These are phyloP conservation scores for Podila epicladia DNA, from an alignment of 192 early-diverging fungal genomes.

Conservation along the genomic window DNA sequence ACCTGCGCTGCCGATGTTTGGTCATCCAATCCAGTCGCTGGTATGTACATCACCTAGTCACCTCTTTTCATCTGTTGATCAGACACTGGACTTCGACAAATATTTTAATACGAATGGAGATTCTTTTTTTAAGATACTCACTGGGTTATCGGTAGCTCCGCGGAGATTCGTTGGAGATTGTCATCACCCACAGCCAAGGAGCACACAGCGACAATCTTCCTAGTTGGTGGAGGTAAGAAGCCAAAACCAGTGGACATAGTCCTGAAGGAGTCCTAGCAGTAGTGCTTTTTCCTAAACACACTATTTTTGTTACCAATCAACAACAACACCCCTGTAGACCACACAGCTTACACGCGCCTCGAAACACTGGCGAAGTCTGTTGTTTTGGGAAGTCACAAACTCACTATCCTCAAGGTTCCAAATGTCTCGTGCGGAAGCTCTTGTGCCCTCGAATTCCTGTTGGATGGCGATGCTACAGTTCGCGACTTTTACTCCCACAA, in stretches of 20 bases:
- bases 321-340: background rate
- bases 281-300: background rate
- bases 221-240: conserved; percentile 34
- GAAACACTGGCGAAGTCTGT: background rate
- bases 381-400: conserved; percentile 2
- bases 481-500: conserved; percentile 29
- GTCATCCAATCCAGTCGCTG: conserved; percentile 14
- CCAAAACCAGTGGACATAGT: no score
- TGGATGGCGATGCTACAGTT: background rate
- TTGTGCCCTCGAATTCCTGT: conserved; percentile 19
- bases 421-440: conserved; percentile 6
- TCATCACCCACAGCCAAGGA: background rate
- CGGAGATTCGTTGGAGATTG: conserved; percentile 19
- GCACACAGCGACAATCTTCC: conserved; percentile 5
- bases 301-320: background rate
- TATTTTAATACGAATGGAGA: background rate
- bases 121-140: conserved; percentile 3
- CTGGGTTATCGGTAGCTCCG: conserved; percentile 15
- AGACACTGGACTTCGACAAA: background rate
- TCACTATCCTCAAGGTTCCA: conserved; percentile 9
- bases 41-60: background rate
- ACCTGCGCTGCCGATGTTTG: conserved; percentile 12
- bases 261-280: background rate
- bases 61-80: background rate
- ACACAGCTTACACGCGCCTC: conserved; percentile 11